phyloP scores from a whole-genome alignment of 371 early-diverging fungal genomes.

The Mortierella sp. region DNA sequence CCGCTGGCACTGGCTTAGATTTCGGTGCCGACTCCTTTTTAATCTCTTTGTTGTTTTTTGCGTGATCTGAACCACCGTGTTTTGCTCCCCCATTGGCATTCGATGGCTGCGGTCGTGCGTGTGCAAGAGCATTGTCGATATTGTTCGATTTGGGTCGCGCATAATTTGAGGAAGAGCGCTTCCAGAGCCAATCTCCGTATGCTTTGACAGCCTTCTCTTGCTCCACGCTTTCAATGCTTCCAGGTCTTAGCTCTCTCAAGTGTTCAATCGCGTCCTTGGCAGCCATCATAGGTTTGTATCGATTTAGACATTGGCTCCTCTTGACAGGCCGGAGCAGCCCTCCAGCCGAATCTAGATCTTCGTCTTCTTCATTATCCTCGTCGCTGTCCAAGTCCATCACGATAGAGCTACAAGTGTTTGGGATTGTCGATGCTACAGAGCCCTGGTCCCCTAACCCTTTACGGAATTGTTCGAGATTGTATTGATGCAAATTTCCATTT shows the following conservation, averaged over 20 bases:
- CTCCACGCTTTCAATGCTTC: constrained; percentile 62
- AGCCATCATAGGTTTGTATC: constrained; percentile 55
- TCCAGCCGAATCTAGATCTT: background rate
- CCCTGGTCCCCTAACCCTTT: constrained; percentile 33
- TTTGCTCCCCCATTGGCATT: background rate
- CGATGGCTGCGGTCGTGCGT: background rate
- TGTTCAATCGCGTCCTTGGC: constrained; percentile 60
- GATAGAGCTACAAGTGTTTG: constrained; percentile 17
- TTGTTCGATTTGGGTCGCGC: background rate
- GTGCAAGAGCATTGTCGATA: background rate
- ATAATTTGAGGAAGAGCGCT: constrained; percentile 29
- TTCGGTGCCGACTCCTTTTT: constrained; percentile 12
- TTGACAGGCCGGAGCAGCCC: constrained; percentile 17
- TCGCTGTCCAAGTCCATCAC: constrained; percentile 10
- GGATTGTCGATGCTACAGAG: constrained; percentile 24
- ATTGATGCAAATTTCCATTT: constrained; percentile 31
- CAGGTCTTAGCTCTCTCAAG: constrained; percentile 58
- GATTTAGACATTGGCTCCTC: constrained; percentile 47
- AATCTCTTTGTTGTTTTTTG: constrained; percentile 27
- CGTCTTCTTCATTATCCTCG: constrained; percentile 20
- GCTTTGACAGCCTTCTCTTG: constrained; percentile 61
- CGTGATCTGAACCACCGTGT: background rate
- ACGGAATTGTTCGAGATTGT: constrained; percentile 40
- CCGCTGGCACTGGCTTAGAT: constrained; percentile 7
- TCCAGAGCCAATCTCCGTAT: constrained; percentile 57